Conservation (phyloP, 1,139 yeast species). For the Hyphopichia pseudoburtonii region DNA sequence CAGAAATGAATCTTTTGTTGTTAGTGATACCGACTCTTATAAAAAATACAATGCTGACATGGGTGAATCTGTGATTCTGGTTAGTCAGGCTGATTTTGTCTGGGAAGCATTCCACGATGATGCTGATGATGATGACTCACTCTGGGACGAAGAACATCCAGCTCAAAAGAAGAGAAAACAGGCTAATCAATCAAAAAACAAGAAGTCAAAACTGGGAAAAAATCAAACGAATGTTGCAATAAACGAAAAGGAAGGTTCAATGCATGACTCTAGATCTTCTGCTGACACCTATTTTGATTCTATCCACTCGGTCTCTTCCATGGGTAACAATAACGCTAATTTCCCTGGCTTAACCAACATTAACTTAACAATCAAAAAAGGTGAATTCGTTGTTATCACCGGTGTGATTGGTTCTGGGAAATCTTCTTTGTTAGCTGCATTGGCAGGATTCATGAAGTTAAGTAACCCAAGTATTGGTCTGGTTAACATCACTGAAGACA, state of each 20-base stretch:
- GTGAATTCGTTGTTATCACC: conserved; percentile 39
- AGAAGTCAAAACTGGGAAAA: conserved; percentile 10
- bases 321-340: conserved; percentile 8
- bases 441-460: conserved; percentile 39
- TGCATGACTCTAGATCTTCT: conserved; percentile 9
- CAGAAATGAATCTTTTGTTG: conserved; percentile 8
- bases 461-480: conserved; percentile 24
- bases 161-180: conserved; percentile 17
- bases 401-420: conserved; percentile 45
- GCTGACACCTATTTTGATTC: conserved; percentile 13
- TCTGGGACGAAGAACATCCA: conserved; percentile 23
- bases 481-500: conserved; percentile 25
- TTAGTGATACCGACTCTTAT: conserved; percentile 6
- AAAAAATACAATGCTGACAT: conserved; percentile 4
- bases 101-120: conserved; percentile 40
- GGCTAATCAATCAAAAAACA: conserved; percentile 9
- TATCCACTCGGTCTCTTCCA: conserved; percentile 7
- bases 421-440: conserved; percentile 36
- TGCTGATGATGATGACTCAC: conserved; percentile 17
- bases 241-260: conserved; percentile 1
- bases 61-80: conserved; percentile 21
- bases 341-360: conserved; percentile 34
- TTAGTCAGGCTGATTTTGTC: conserved; percentile 30
- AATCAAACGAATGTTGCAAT: not conserved
- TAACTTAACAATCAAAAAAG: conserved; percentile 24